Evolutionary conservation across 2,329 filamentous ascomycete species (phyloP), one percentile per base, ranked within the genome.

Genomic region (Pseudogymnoascus verrucosus): DNA sequence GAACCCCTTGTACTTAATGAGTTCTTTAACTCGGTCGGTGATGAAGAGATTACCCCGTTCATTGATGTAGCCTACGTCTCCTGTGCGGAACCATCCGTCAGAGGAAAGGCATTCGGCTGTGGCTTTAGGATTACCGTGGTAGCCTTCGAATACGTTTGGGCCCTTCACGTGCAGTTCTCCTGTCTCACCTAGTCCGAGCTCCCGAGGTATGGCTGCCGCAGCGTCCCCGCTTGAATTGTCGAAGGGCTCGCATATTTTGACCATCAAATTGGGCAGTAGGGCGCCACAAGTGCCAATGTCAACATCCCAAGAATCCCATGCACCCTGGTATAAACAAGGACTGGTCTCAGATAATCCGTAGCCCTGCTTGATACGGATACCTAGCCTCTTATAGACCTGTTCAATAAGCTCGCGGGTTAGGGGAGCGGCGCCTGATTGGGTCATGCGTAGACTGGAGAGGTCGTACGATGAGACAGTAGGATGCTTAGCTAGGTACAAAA

Each of bases 281-380:
- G 82, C 84, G 14, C 92, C 92, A 0, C 92, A 89, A 0, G 88
- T 87, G n/a, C 91, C 92, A 68, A 92, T 86, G 89, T 90, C 96
- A 68, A 90, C 86, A 31, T 85, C 82, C 78, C 89, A 86, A n/a
- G 81, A 76, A 31, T 84, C 83, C 78, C 89, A 86, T 0, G 79
- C 77, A 74, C 87, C 75, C 62, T 47, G 28, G 5, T 11, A 5
- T 26, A 21, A 63, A n/a, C 64, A 65, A 67, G 92, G 91, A 36
- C 87, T 87, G n/a, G 90, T 93, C 78, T 97, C 93, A 7, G 86
- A 90, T 12, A 96, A 81, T 0, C 92, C 93, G 72, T 96, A 97
- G 16, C 90, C 92, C 76, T 97, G 92, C 79, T 96, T 96, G 66
- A 95, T 85, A 16, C 85, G 86, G 37, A 92, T 80, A 62, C 84